Evolutionary conservation across 2,329 filamentous ascomycete genomes (phyloP).

Genomic region (Colletotrichum noveboracense): DNA sequence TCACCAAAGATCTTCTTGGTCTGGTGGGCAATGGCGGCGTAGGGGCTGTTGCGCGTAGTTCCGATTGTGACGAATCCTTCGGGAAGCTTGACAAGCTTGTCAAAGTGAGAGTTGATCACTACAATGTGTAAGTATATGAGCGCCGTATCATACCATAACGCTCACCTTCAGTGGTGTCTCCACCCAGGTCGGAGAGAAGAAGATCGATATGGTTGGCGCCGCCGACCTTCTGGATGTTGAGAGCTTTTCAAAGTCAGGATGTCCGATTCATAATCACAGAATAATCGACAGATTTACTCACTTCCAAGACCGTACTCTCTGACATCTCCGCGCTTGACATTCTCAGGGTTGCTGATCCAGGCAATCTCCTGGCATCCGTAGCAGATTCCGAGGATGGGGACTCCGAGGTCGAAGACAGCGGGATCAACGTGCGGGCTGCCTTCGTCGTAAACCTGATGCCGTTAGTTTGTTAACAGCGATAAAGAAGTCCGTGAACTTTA

Average conservation of each 20-base stretch:
- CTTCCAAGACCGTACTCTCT: conserved; percentile 19
- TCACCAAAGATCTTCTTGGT: conserved; percentile 71
- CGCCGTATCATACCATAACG: neutral
- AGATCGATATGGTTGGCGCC: conserved; percentile 68
- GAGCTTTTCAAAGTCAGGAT: neutral
- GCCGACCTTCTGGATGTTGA: conserved; percentile 64
- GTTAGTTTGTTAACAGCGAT: neutral
- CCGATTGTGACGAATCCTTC: conserved; percentile 76
- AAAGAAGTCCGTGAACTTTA: neutral
- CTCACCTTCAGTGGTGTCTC: conserved; percentile 61
- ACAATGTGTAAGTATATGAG: neutral
- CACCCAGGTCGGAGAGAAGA: conserved; percentile 77
- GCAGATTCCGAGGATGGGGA: conserved; percentile 66
- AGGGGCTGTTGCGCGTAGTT: conserved; percentile 76
- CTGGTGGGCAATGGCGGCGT: conserved; percentile 78
- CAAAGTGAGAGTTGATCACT: conserved; percentile 87
- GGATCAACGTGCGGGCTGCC: conserved; percentile 69
- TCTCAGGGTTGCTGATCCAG: conserved; percentile 63
- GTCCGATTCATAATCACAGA: conserved; percentile 32
- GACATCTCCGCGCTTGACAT: conserved; percentile 24
- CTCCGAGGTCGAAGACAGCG: conserved; percentile 76
- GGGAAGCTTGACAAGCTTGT: conserved; percentile 81
- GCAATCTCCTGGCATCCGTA: conserved; percentile 59
- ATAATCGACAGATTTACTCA: neutral
- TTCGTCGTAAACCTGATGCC: neutral